Evolutionary conservation across 2,329 filamentous ascomycete genomes (phyloP).

Genomic region (Verticillium isaacii): DNA sequence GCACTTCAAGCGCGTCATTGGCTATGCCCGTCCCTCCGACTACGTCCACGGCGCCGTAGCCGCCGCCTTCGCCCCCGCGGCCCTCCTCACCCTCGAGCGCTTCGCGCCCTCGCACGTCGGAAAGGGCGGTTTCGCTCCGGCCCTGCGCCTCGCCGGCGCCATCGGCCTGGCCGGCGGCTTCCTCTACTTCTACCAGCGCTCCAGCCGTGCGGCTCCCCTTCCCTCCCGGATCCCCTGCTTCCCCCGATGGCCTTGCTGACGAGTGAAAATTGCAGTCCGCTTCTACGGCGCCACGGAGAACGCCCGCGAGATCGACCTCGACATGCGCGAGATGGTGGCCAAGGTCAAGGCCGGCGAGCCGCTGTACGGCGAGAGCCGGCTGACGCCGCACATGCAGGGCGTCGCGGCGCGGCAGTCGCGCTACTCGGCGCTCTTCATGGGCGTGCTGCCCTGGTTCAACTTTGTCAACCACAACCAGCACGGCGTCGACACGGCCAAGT

Average conservation of each 20-base stretch:
- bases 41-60: conserved; percentile 67
- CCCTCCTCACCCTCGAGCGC: conserved; percentile 76
- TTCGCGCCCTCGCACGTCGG: conserved; percentile 81
- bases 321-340: conserved; percentile 97
- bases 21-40: conserved; percentile 82
- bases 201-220: conserved; percentile 58
- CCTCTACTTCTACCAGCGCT: conserved; percentile 79
- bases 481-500: conserved; percentile 96
- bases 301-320: conserved; percentile 84
- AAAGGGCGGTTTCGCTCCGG: conserved; percentile 73
- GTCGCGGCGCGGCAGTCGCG: conserved; percentile 88
- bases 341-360: conserved; percentile 91
- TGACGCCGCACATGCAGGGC: conserved; percentile 89
- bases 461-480: conserved; percentile 96
- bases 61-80: conserved; percentile 66
- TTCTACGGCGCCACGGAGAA: conserved; percentile 97
- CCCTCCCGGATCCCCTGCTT: not conserved
- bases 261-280: conserved; percentile 54
- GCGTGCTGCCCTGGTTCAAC: conserved; percentile 94
- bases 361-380: conserved; percentile 74
- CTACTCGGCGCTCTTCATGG: conserved; percentile 79
- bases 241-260: not conserved
- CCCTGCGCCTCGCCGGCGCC: conserved; percentile 73
- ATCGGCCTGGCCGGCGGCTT: conserved; percentile 76
- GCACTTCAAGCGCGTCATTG: conserved; percentile 84